These are phyloP conservation scores for Trichosporon coremiiforme DNA, from an alignment of 1,284 basidiomycete species.

Conservation along the genomic window DNA sequence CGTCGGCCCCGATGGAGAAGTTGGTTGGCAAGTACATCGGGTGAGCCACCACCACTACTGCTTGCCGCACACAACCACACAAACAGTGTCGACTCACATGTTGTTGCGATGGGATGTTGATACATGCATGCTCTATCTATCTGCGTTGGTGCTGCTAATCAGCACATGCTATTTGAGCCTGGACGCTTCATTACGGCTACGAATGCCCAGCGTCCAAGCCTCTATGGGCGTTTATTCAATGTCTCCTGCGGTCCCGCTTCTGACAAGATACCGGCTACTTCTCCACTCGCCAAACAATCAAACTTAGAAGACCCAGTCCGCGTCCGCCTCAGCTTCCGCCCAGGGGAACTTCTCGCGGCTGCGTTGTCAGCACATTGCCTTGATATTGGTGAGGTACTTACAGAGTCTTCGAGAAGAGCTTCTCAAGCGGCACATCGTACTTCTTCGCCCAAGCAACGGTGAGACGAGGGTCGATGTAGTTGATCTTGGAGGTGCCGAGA, in stretches of 20 bases:
- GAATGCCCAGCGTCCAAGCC: background rate
- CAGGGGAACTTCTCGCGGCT: slow-evolving; percentile 56
- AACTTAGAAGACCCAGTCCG: slow-evolving; percentile 41
- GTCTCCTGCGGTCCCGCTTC: background rate
- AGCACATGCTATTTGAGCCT: slow-evolving; percentile 16
- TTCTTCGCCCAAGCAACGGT: slow-evolving; percentile 68
- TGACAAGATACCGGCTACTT: slow-evolving; percentile 1
- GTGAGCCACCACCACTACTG: background rate
- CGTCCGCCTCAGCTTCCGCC: slow-evolving; percentile 54
- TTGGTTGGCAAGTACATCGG: no score
- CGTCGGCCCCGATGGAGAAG: slow-evolving; percentile 16
- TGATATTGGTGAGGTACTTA: slow-evolving; percentile 28
- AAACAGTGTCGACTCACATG: no score
- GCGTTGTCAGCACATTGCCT: slow-evolving; percentile 26
- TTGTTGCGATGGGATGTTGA: background rate
- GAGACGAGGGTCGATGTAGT: slow-evolving; percentile 68
- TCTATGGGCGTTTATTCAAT: background rate
- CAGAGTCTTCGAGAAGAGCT: slow-evolving; percentile 87
- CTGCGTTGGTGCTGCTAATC: slow-evolving; percentile 12
- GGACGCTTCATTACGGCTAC: background rate
- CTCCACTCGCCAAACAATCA: background rate
- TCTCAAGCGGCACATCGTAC: slow-evolving; percentile 83
- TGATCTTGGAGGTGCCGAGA: slow-evolving; percentile 77
- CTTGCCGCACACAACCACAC: background rate
- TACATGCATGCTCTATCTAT: slow-evolving; percentile 17